phyloP scores from a whole-genome alignment of 202 grass and related monocot species.

The Thinopyrum obtusiflorum region DNA sequence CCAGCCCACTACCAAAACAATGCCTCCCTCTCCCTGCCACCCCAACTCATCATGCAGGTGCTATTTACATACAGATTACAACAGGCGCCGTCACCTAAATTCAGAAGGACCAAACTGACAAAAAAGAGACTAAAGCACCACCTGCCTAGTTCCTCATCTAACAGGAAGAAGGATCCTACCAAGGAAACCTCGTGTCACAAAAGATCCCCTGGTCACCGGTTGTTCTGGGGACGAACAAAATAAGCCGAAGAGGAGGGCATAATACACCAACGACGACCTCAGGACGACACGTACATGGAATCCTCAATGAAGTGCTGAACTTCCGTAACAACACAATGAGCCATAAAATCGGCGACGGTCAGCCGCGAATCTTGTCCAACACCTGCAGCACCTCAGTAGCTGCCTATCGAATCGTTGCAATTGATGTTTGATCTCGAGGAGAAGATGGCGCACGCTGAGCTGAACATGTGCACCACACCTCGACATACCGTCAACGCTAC shows the following conservation, averaged over 20 bases:
- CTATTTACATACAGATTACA: conserved; percentile 44
- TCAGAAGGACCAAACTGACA: background rate
- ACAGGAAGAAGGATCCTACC: background rate
- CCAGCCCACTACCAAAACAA: background rate
- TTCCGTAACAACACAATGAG: background rate
- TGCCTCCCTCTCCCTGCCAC: background rate
- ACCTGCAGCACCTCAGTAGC: background rate
- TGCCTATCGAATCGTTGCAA: no score
- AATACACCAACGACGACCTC: no score
- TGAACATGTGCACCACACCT: background rate
- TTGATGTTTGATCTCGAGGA: no score
- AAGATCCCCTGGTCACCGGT: background rate
- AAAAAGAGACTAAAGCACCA: background rate
- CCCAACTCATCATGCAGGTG: background rate
- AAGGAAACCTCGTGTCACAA: background rate
- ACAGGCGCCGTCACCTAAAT: conserved; percentile 4
- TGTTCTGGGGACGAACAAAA: background rate
- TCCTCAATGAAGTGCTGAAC: background rate
- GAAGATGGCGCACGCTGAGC: background rate
- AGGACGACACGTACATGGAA: background rate
- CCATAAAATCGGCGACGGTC: background rate
- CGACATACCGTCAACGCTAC: background rate
- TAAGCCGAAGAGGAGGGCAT: no score
- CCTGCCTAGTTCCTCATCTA: background rate
- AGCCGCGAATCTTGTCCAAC: background rate